Evolutionary conservation across 441 rosid species (phyloP).

Genomic region (Pelargonium exstipulatum): DNA sequence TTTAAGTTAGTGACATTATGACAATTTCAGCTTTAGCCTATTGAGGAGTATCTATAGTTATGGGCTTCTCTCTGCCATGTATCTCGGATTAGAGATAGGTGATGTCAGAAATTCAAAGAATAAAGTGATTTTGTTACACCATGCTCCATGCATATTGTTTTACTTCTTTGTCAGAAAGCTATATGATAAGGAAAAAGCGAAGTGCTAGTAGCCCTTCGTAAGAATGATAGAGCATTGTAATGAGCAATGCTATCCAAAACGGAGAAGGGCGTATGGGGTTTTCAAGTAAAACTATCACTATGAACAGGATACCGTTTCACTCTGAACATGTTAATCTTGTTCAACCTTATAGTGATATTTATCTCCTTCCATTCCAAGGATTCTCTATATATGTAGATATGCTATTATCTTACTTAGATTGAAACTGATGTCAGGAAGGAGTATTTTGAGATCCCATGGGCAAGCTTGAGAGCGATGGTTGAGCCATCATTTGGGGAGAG

Average conservation of each 20-base stretch:
- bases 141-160: neutral
- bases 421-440: conserved; percentile 52
- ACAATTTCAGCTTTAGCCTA: neutral
- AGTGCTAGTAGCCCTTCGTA: neutral
- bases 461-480: conserved; percentile 64
- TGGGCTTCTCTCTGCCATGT: neutral
- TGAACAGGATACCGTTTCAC: too few relatives aligned
- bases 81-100: neutral
- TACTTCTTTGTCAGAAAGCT: neutral
- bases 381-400: neutral
- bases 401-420: neutral
- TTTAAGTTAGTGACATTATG: too few relatives aligned
- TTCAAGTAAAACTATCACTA: too few relatives aligned
- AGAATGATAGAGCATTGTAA: too few relatives aligned
- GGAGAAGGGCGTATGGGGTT: too few relatives aligned
- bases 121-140: neutral
- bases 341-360: too few relatives aligned
- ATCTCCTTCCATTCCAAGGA: neutral
- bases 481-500: conserved; percentile 68
- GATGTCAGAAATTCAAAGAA: neutral
- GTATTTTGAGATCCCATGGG: conserved; percentile 81
- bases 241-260: too few relatives aligned
- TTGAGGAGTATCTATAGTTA: neutral
- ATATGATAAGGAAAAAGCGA: neutral
- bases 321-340: too few relatives aligned